Evolutionary conservation across 306 rosid species (phyloP), one percentile per base, ranked within the genome.

Genomic region (Clitoria ternatea): DNA sequence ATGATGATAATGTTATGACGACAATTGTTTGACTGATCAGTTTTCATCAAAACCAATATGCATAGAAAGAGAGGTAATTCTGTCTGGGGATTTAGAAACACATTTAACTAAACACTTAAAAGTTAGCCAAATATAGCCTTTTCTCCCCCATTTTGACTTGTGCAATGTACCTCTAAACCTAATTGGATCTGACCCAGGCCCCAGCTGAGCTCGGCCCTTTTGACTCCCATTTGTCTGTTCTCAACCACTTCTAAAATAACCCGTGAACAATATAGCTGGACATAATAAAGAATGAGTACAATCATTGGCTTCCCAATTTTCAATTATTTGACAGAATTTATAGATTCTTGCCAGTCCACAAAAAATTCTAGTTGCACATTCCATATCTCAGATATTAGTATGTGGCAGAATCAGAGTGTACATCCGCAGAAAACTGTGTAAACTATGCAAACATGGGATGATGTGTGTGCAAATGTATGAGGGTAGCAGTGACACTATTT

Each of bases 111-210:
- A 66, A 66, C 68, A 61, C 55, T 20, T 37, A 61, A 36, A 57
- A 45, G 71, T 40, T 42, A 48, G 61, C 36, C 27, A 26, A 15
- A 9, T 68, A 29, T n/a, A 45, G 74, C n/a, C n/a, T n/a, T 49
- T 81, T 78, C 61, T 76, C 44, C 36, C 37, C 53, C 71, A 60
- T 73, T 77, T 86, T 86, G 85, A 86, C 86, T 32, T 63, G 39
- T 40, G 68, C 65, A 54, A 57, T 30, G 66, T 32, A 37, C 19
- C 63, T 47, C 5, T 35, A 27, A 72, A 36, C 74, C 72, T 45
- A 18, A 37, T 26, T 79, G 59, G 19, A 68, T 23, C 50, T 29
- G 47, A 64, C 69, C 64, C 79, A 36, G 32, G 44, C 11, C 66
- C 65, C 69, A 76, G 72, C 61, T 43, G 70, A 44, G 71, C 66